Conservation (phyloP, 2,329 filamentous ascomycete species). For the Sporothrix mexicana region DNA sequence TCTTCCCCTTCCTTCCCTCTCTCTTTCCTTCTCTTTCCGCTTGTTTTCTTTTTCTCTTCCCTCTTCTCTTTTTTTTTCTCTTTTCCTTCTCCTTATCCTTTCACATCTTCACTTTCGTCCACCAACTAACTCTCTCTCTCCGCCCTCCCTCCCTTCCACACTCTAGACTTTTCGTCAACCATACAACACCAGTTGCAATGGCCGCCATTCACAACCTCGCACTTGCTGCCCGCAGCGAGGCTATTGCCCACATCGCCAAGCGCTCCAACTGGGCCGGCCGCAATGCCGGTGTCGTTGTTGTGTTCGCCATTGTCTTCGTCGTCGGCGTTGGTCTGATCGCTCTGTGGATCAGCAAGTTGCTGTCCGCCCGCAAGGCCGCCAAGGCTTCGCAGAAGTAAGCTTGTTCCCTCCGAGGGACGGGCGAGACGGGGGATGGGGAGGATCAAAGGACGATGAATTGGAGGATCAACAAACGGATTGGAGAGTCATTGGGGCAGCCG, state of each 20-base stretch:
- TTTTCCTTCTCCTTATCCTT: not conserved
- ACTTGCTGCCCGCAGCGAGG: conserved; percentile 44
- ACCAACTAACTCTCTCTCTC: conserved; percentile 31
- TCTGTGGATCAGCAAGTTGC: conserved; percentile 53
- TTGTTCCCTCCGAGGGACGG: not conserved
- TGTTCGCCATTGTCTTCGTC: conserved; percentile 65
- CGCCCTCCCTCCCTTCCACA: conserved; percentile 2
- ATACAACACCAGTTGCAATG: conserved; percentile 42
- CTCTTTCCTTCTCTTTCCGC: conserved; percentile 18
- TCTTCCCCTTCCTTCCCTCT: conserved; percentile 6
- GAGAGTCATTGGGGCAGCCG: not conserved
- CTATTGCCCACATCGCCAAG: conserved; percentile 54
- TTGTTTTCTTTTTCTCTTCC: conserved; percentile 9
- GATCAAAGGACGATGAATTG: not conserved
- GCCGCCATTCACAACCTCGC: conserved; percentile 44
- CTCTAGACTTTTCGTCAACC: conserved; percentile 18
- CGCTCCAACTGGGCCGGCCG: conserved; percentile 63
- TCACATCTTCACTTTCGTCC: conserved; percentile 21
- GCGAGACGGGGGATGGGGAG: not conserved
- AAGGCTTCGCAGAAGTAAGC: conserved; percentile 35
- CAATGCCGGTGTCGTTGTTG: conserved; percentile 66
- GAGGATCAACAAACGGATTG: not conserved
- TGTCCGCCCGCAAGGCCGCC: conserved; percentile 43
- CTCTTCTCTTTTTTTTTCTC: not conserved
- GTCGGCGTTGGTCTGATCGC: conserved; percentile 57